These are phyloP conservation scores for Turnera subulata DNA, from an alignment of 345 rosid genomes.

Conservation along the genomic window DNA sequence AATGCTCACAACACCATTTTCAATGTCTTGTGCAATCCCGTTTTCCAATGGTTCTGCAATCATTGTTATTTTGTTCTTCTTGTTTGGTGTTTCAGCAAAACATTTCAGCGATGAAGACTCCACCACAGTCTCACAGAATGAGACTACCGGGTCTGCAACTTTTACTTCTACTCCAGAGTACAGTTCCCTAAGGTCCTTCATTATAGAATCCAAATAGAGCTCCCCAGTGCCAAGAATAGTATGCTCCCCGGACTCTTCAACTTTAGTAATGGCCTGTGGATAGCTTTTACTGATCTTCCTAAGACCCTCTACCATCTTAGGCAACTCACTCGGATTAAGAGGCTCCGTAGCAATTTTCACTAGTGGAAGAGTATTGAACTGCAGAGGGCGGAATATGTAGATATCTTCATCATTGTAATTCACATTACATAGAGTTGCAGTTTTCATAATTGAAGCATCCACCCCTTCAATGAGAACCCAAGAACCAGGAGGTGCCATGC, in stretches of 20 bases:
- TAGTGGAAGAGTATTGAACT: slow-evolving; percentile 91
- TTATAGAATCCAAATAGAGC: slow-evolving; percentile 87
- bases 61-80: slow-evolving; percentile 96
- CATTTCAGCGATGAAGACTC: slow-evolving; percentile 98
- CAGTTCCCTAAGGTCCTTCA: slow-evolving; percentile 98
- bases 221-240: slow-evolving; percentile 96
- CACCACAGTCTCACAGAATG: slow-evolving; percentile 97
- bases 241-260: slow-evolving; percentile 98
- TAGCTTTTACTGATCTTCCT: slow-evolving; percentile 98
- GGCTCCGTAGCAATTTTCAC: slow-evolving; percentile 99
- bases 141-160: slow-evolving; percentile 99
- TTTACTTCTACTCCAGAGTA: slow-evolving; percentile 99
- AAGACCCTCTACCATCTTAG: slow-evolving; percentile 99
- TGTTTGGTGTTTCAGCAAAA: slow-evolving; percentile 98
- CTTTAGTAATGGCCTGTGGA: slow-evolving; percentile 96
- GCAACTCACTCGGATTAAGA: slow-evolving; percentile 93
- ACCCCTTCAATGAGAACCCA: slow-evolving; percentile 99
- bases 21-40: slow-evolving; percentile 96
- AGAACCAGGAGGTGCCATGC: slow-evolving; percentile 96
- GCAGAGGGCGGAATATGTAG: slow-evolving; percentile 79
- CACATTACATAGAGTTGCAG: slow-evolving; percentile 79
- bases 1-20: slow-evolving; percentile 77
- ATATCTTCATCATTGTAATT: slow-evolving; percentile 66
- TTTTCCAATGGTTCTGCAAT: slow-evolving; percentile 96
- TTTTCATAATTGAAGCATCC: slow-evolving; percentile 94